phyloP scores from a whole-genome alignment of 2,329 filamentous ascomycete species.

The Seiridium unicorne region DNA sequence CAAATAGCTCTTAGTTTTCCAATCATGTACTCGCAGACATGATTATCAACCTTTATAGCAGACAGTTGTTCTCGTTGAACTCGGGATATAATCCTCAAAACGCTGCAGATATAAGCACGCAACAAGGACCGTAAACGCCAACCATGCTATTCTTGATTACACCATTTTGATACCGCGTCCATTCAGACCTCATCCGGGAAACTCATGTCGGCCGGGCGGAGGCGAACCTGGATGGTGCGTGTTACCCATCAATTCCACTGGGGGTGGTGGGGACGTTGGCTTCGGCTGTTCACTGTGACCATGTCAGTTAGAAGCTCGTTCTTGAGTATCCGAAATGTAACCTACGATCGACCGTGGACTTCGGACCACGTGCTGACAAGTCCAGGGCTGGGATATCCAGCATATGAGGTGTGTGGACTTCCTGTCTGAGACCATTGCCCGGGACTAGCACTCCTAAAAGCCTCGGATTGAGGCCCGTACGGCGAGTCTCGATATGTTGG shows the following conservation, averaged over 20 bases:
- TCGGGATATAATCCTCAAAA: no score
- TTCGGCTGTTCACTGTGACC: constrained; percentile 1
- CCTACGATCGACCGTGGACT: neutral
- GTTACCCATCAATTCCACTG: neutral
- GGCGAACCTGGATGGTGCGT: neutral
- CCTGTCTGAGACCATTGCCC: constrained; percentile 12
- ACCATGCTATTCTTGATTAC: no score
- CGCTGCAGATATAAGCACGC: no score
- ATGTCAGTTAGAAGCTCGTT: neutral
- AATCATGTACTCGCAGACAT: no score
- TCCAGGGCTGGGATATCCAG: constrained; percentile 15
- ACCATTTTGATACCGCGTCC: no score
- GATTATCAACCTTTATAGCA: no score
- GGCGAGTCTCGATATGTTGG: constrained; percentile 9
- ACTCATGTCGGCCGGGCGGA: neutral
- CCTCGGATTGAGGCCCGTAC: constrained; percentile 9
- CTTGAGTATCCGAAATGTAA: neutral
- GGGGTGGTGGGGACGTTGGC: neutral
- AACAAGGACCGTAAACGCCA: no score
- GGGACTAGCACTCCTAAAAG: constrained; percentile 13
- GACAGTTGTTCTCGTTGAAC: no score
- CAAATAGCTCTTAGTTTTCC: no score
- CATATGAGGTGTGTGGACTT: constrained; percentile 16
- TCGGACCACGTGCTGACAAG: neutral
- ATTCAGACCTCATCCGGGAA: neutral